Evolutionary conservation across 352 stramenopile species (phyloP), one percentile per base, ranked within the genome.

Genomic region (Phytophthora vignae): DNA sequence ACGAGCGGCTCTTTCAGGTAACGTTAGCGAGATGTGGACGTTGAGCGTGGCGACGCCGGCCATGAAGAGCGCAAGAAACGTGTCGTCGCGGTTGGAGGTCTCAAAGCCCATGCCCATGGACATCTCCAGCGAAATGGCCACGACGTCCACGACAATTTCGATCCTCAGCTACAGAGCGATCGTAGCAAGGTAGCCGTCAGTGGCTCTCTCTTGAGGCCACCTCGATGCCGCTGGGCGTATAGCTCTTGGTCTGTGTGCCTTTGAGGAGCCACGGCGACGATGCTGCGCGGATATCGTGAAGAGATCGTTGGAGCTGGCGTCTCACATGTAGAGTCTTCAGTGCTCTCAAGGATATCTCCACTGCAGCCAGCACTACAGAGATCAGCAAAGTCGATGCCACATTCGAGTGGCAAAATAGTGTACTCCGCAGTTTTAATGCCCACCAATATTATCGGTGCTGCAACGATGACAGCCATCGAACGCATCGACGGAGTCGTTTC

Each of bases 41-140:
- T 60, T 60, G 42, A 27, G 19, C 1, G 33, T 25, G 10, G 38
- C 38, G 31, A 52, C 22, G n/a, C 19, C 44, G 14, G 53, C 29
- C 29, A 52, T 36, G 14, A 49, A 66, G 60, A 49, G 31, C 19
- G 31, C n/a, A 14, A 56, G 59, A 25, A 29, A 67, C 17, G 36
- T 49, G 31, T 17, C 40, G 49, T 60, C 27, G 12, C 42, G 19
- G 46, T 67, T 58, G 33, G 48, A 56, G 10, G 25, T 48, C 15
- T 50, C 50, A 42, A 50, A 21, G n/a, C 25, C 11, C n/a, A 50
- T 6, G 42, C 42, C 17, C 42, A 8, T 50, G 42, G 42, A 50
- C 3, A 50, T 50, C 17, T 50, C 42, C 42, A 50, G 42, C 42
- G 42, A 50, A 3, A 22, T 21, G 8, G 42, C 42, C 17, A 50